phyloP scores from a whole-genome alignment of 2,329 filamentous ascomycete species.

The Fusarium algeriense region DNA sequence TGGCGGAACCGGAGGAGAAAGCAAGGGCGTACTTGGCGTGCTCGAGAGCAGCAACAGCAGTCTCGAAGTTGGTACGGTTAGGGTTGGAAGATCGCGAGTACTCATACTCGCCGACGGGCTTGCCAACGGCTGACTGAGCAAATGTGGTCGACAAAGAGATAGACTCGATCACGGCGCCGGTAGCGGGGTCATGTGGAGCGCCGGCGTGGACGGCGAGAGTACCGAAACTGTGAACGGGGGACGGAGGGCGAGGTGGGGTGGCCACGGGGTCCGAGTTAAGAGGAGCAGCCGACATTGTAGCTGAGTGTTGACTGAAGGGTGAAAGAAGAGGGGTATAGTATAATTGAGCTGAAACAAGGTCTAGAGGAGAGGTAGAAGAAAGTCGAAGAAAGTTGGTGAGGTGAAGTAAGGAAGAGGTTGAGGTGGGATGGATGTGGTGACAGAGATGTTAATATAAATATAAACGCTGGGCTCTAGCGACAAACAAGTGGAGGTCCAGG shows the following conservation, averaged over 20 bases:
- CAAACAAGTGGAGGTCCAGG: conserved; percentile 32
- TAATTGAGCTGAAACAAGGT: background rate
- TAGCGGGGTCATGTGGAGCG: conserved; percentile 87
- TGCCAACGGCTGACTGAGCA: conserved; percentile 88
- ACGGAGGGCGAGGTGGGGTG: conserved; percentile 78
- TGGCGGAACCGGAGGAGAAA: conserved; percentile 93
- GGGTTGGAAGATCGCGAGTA: conserved; percentile 95
- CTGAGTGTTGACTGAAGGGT: background rate
- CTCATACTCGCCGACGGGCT: conserved; percentile 89
- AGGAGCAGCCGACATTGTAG: conserved; percentile 43
- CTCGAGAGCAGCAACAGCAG: conserved; percentile 90
- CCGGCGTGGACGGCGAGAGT: conserved; percentile 96
- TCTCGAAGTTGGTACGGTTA: conserved; percentile 95
- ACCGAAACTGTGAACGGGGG: conserved; percentile 84
- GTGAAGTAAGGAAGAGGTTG: conserved; percentile 1
- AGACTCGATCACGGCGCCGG: conserved; percentile 94
- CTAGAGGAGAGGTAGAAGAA: background rate
- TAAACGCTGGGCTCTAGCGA: conserved; percentile 25
- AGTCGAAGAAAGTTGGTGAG: background rate
- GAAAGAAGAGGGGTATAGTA: conserved; percentile 6
- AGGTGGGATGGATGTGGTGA: conserved; percentile 20
- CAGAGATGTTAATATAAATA: conserved; percentile 34
- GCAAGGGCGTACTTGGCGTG: conserved; percentile 92
- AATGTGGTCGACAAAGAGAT: conserved; percentile 98
- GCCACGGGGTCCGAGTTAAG: conserved; percentile 67